Percentiles rank a stretch among this genome's conserved stretches.
Evolutionary conservation across 768 basidiomycete species (phyloP).

Genomic region (Candolleomyces efflorescens): DNA sequence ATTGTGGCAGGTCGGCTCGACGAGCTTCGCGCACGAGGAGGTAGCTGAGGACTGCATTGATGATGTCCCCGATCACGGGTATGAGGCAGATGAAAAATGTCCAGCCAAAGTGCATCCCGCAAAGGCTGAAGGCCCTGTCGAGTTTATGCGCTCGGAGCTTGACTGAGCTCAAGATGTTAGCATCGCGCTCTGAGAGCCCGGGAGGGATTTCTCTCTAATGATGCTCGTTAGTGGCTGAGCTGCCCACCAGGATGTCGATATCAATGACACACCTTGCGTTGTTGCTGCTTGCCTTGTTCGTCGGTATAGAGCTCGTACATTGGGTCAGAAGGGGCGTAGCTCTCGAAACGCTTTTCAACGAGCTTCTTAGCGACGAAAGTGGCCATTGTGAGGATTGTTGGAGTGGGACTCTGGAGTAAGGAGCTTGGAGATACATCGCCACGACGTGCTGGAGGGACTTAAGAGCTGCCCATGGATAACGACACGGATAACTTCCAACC

Average conservation of each 20-base stretch:
- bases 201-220: slow-evolving; percentile 63
- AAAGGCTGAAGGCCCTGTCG: slow-evolving; percentile 80
- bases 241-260: background rate
- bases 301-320: slow-evolving; percentile 64
- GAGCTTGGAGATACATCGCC: no score
- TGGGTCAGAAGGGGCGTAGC: slow-evolving; percentile 73
- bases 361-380: slow-evolving; percentile 46
- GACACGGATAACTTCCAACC: no score
- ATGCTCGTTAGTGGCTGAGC: background rate
- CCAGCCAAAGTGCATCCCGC: slow-evolving; percentile 85
- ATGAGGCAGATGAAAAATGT: slow-evolving; percentile 76
- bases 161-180: slow-evolving; percentile 68
- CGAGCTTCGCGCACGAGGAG: slow-evolving; percentile 68
- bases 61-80: slow-evolving; percentile 65
- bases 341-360: slow-evolving; percentile 58
- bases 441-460: no score
- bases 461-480: no score
- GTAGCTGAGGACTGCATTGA: slow-evolving; percentile 66
- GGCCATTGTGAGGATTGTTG: no score
- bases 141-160: slow-evolving; percentile 78
- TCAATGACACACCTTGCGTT: slow-evolving; percentile 47
- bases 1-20: slow-evolving; percentile 61
- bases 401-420: no score
- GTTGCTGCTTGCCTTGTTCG: slow-evolving; percentile 49
- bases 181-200: slow-evolving; percentile 74